Percentiles rank a stretch among this genome's conserved stretches.
phyloP scores from a whole-genome alignment of 164 flowering plant genomes.

The Santalum album region DNA sequence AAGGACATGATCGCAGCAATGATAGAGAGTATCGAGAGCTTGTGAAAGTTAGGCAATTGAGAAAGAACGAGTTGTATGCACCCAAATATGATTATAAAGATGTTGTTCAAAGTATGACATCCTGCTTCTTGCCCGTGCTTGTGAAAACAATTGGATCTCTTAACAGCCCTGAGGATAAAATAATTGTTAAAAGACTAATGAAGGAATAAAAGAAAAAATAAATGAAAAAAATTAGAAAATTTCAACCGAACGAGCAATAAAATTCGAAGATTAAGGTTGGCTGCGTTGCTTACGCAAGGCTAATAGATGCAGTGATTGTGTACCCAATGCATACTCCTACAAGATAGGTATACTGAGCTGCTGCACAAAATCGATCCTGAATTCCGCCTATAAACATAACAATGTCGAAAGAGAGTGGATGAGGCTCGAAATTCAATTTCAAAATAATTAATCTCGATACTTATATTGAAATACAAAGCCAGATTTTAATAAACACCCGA shows the following conservation, averaged over 20 bases:
- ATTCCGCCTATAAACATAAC: conserved; percentile 4
- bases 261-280: neutral
- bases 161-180: conserved; percentile 54
- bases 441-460: neutral
- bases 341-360: conserved; percentile 24
- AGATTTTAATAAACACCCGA: no score
- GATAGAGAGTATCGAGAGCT: conserved; percentile 50
- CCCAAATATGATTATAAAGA: conserved; percentile 37
- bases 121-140: conserved; percentile 26
- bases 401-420: neutral
- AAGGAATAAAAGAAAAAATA: neutral
- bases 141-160: conserved; percentile 46
- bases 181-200: neutral
- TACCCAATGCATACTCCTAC: conserved; percentile 29
- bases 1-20: conserved; percentile 72
- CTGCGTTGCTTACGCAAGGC: conserved; percentile 25
- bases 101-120: conserved; percentile 30
- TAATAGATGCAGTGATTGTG: conserved; percentile 26
- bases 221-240: neutral
- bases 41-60: conserved; percentile 59
- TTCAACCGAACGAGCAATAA: no score
- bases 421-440: neutral
- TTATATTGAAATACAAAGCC: no score
- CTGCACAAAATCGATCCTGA: conserved; percentile 16
- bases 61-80: conserved; percentile 30